Evolutionary conservation across 179 eudicot species (phyloP), one percentile per base, ranked within the genome.

Genomic region (Pouteria campechiana): DNA sequence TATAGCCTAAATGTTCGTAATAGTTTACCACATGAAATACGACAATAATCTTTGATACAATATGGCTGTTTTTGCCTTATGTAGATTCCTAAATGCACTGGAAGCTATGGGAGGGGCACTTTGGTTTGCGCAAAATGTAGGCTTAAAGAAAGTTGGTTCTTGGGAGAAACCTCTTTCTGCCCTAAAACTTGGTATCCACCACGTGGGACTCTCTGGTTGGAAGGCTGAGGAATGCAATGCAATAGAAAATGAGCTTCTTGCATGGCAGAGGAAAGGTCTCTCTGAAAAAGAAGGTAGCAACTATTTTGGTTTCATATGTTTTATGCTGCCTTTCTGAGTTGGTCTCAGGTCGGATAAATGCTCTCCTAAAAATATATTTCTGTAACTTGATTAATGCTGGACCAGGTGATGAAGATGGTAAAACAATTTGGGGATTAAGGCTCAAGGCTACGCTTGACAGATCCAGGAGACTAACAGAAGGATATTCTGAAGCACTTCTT

Each of bases 371-470:
- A 19, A 22, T 46, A 43, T 43, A 28, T 17, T 23, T 38, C 48
- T 30, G 53, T 65, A 41, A 48, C 49, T 37, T 57, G 48, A 12
- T 62, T 16, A 53, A 90, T 94, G 94, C 51, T n/a, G n/a, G n/a
- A n/a, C n/a, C n/a, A n/a, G n/a, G n/a, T n/a, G 66, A 45, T 54
- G 98, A 90, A 79, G 87, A 87, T 41, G 85, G 85, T 23, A 83
- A 75, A 69, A 77, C 31, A 43, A 72, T 78, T 41, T 90, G 98
- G 96, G 92, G 80, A 27, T 63, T 90, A 31, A 73, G 94, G 83
- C 82, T 87, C 39, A 90, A 90, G 72, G 94, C 98, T 44, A 90
- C 96, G 16, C 68, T 90, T 30, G 98, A 90, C 68, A 77, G 98
- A 77, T 74, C 88, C 32, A 64, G 85, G 57, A 79, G 98, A 67